Percentiles rank a stretch among this genome's conserved stretches.
phyloP scores from a whole-genome alignment of 352 stramenopile species.

The Pythium scleroteichum region DNA sequence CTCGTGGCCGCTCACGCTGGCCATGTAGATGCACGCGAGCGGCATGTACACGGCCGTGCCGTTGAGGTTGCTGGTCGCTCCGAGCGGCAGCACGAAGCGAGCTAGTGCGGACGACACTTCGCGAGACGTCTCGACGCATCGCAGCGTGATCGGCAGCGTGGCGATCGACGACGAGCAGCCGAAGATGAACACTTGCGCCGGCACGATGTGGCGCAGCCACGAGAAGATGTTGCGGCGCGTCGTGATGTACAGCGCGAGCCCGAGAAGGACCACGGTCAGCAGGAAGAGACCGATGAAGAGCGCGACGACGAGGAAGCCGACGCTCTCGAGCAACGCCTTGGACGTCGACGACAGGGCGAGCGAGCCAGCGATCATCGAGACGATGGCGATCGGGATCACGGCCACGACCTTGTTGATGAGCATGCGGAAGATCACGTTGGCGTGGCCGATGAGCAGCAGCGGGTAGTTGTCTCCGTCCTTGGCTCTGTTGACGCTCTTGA shows the following conservation, averaged over 20 bases:
- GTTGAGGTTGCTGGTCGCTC: slow-evolving; percentile 74
- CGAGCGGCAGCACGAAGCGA: slow-evolving; percentile 67
- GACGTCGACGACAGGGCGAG: slow-evolving; percentile 57
- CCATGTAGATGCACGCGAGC: slow-evolving; percentile 73
- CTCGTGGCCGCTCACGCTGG: slow-evolving; percentile 57
- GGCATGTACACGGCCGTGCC: slow-evolving; percentile 76
- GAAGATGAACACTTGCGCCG: slow-evolving; percentile 77
- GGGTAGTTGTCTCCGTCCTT: slow-evolving; percentile 59
- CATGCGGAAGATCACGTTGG: slow-evolving; percentile 67
- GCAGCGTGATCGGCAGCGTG: slow-evolving; percentile 76
- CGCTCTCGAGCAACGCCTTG: slow-evolving; percentile 42
- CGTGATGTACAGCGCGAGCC: slow-evolving; percentile 50
- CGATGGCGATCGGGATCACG: slow-evolving; percentile 68
- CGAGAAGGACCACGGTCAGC: slow-evolving; percentile 55
- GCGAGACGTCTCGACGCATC: slow-evolving; percentile 64
- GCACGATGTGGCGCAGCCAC: slow-evolving; percentile 67
- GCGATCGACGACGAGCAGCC: slow-evolving; percentile 80
- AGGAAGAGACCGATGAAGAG: slow-evolving; percentile 47
- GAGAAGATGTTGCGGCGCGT: slow-evolving; percentile 65
- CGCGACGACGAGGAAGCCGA: slow-evolving; percentile 52
- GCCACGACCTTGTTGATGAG: slow-evolving; percentile 71
- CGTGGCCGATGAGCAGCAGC: slow-evolving; percentile 64
- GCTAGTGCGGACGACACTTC: slow-evolving; percentile 62
- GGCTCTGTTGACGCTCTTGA: slow-evolving; percentile 57
- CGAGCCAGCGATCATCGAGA: slow-evolving; percentile 72